These are phyloP conservation scores for Metschnikowia orientalis DNA, from an alignment of 805 yeast genomes.

Conservation along the genomic window DNA sequence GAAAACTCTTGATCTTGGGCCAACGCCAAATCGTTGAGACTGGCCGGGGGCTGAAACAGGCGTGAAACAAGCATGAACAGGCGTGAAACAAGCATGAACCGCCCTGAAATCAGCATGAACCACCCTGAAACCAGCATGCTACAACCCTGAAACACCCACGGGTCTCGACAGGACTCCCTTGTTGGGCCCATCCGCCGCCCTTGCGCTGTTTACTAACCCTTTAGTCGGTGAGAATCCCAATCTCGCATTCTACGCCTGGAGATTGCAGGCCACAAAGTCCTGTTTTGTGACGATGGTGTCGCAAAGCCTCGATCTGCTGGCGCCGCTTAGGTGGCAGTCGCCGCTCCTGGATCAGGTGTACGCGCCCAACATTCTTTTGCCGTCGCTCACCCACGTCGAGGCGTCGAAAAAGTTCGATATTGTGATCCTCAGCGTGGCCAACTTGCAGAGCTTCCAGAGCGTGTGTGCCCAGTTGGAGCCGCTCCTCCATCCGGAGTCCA, in stretches of 20 bases:
- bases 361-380: constrained; percentile 17
- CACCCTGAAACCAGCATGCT: too few relatives aligned
- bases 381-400: constrained; percentile 15
- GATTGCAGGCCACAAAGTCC: constrained; percentile 43
- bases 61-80: too few relatives aligned
- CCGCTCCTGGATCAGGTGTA: constrained; percentile 13
- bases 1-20: too few relatives aligned
- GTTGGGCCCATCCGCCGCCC: too few relatives aligned
- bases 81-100: too few relatives aligned
- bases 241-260: constrained; percentile 56
- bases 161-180: too few relatives aligned
- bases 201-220: constrained; percentile 18
- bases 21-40: too few relatives aligned
- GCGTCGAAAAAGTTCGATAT: constrained; percentile 26
- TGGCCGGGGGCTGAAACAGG: too few relatives aligned
- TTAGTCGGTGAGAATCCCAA: constrained; percentile 56
- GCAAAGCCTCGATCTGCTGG: constrained; percentile 20
- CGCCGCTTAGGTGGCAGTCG: constrained; percentile 20
- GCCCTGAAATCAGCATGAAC: too few relatives aligned
- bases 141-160: too few relatives aligned
- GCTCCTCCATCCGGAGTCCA: constrained; percentile 35
- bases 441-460: constrained; percentile 38
- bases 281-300: constrained; percentile 38
- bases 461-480: constrained; percentile 23
- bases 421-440: constrained; percentile 31